Evolutionary conservation across 2,329 filamentous ascomycete species (phyloP), one percentile per base, ranked within the genome.

Genomic region (Phialophora verrucosa): DNA sequence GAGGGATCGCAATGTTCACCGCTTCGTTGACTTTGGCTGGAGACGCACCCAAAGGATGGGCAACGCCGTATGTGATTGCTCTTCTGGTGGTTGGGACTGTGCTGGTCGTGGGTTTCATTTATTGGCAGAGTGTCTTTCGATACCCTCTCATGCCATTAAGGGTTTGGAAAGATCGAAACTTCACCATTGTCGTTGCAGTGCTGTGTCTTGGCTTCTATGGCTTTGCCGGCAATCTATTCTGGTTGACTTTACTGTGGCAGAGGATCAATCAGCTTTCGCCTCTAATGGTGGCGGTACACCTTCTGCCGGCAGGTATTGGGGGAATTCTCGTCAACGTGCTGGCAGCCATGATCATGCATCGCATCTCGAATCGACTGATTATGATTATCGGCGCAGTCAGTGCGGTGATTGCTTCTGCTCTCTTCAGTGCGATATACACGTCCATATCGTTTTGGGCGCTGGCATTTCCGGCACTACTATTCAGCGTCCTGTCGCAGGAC

Each of bases 201-300:
- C 78, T 88, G 29, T 81, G 85, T 8, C 78, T 89, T 1, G 88
- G 88, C 5, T 88, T 86, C 72, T 85, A 89, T 77, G 83, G 84
- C 4, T 91, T 91, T 71, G 81, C 84, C 1, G 81, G 85, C 4
- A 81, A 84, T 32, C 77, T 83, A 20, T 90, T 91, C 75, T 90
- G 87, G 84, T 77, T 89, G 1, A 82, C 88, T 0, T 83, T 90
- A 7, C 90, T 86, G 75, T 85, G 91, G 78, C 88, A 91, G 75
- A 78, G 85, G 42, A 76, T 88, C 38, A 79, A 83, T 51, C 61
- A 77, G 8, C 79, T 85, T 64, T 82, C 82, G 0, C 82, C 89
- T 0, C 78, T 91, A 1, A 80, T 80, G 65, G 85, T 88, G 2
- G 88, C 88, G 0, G 82, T 89, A 3, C 85, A 86, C 65, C 78